Evolutionary conservation across 2,329 filamentous ascomycete species (phyloP), one percentile per base, ranked within the genome.

Genomic region (Niveomyces coronatus): DNA sequence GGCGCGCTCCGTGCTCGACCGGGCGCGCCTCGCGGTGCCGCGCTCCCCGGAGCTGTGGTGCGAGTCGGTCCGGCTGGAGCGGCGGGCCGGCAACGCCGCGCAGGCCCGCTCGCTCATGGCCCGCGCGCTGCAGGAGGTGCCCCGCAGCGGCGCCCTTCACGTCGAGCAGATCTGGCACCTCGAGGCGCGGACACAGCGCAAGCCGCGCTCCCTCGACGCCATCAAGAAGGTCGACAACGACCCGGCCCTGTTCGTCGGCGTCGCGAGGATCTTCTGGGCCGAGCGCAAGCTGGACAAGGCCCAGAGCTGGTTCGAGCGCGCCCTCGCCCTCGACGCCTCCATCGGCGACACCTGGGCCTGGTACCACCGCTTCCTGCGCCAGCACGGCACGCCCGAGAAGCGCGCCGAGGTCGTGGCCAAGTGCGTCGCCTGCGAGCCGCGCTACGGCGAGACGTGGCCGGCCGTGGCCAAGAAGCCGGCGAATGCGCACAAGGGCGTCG

Each of bases 151-250:
- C 0, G 66, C 94, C 0, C 72, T 98, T 4, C 96, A 89, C 86
- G 80, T 78, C 24, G 91, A 98, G 64, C 85, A 85, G 47, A 96
- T 98, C 56, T 94, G 88, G 85, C 74, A 94, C 58, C 76, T 98
- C 7, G 93, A 96, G 56, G 67, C 83, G 20, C 80, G 91, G 35
- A 93, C 91, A 24, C 87, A 96, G 58, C 83, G 93, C 41, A 94
- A 95, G 59, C 82, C 89, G 4, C 78, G 88, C 43, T 85, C 83
- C 40, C 69, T 96, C 31, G 91, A 96, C 63, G 93, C 89, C 20
- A 94, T 98, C 63, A 93, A 94, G 64, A 93, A 94, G 60, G 85
- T 94, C 5, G 91, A 96, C 55, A 91, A 87, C 53, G 89, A 96
- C 55, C 78, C 91, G 0, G 72, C 81, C 15, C 70, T 98, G 4